Conservation (phyloP, 2,329 filamentous ascomycete species). For the Furcasterigmium sp. region DNA sequence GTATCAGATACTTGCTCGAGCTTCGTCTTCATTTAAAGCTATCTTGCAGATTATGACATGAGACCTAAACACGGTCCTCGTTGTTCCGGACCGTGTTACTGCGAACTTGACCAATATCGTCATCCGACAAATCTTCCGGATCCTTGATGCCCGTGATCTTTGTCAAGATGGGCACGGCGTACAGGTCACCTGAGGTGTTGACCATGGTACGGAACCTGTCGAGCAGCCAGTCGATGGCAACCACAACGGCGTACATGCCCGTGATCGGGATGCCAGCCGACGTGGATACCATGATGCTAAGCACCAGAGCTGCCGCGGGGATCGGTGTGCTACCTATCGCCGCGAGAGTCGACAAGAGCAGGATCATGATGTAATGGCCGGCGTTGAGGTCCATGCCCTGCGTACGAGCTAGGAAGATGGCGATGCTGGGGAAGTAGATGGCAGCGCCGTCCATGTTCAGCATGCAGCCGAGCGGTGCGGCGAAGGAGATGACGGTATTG, state of each 20-base stretch:
- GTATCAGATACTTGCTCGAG: too few relatives aligned
- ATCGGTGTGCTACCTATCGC: slow-evolving; percentile 51
- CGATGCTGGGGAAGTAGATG: slow-evolving; percentile 49
- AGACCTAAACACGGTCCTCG: background rate
- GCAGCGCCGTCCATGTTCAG: slow-evolving; percentile 51
- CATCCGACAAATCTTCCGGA: slow-evolving; percentile 5
- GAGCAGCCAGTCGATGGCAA: slow-evolving; percentile 51
- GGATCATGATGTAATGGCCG: slow-evolving; percentile 42
- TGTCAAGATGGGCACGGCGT: slow-evolving; percentile 31
- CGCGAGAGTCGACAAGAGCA: slow-evolving; percentile 41
- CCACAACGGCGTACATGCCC: slow-evolving; percentile 47
- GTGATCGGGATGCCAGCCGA: slow-evolving; percentile 39
- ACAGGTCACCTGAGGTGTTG: slow-evolving; percentile 47
- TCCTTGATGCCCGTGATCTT: slow-evolving; percentile 32
- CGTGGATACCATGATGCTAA: slow-evolving; percentile 45
- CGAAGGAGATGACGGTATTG: slow-evolving; percentile 37
- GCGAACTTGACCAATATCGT: background rate
- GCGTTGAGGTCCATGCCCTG: slow-evolving; percentile 39
- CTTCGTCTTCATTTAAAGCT: too few relatives aligned
- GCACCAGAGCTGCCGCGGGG: slow-evolving; percentile 45
- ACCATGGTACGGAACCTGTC: slow-evolving; percentile 47
- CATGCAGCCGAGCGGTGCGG: slow-evolving; percentile 40
- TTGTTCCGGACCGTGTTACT: slow-evolving; percentile 2
- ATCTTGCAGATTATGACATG: too few relatives aligned
- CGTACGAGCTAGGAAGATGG: slow-evolving; percentile 46